These are phyloP conservation scores for Zoysia japonica DNA, from an alignment of 176 grass and related monocot genomes.

Conservation along the genomic window DNA sequence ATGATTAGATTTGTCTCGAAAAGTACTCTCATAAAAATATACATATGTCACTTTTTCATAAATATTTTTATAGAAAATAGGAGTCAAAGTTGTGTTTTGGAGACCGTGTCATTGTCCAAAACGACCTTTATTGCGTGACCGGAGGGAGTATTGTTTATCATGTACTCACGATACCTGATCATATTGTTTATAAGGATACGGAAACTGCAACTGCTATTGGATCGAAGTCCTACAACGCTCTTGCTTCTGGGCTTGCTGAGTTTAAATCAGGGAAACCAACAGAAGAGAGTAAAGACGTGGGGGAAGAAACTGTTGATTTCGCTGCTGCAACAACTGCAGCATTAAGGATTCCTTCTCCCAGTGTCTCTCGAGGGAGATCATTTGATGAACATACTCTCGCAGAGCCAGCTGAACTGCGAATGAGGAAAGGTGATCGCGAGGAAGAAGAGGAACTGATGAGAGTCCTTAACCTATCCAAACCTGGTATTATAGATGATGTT, in stretches of 20 bases:
- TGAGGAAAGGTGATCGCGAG: slow-evolving; percentile 66
- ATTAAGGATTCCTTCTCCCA: slow-evolving; percentile 81
- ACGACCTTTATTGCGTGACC: no score
- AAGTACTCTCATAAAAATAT: no score
- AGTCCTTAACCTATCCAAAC: slow-evolving; percentile 78
- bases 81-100: no score
- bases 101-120: no score
- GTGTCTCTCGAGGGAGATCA: slow-evolving; percentile 64
- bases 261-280: slow-evolving; percentile 60
- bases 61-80: no score
- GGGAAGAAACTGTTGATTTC: slow-evolving; percentile 89
- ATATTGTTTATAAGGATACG: slow-evolving; percentile 55
- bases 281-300: slow-evolving; percentile 51
- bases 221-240: slow-evolving; percentile 88
- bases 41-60: no score
- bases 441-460: slow-evolving; percentile 91
- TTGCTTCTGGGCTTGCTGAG: slow-evolving; percentile 77
- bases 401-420: slow-evolving; percentile 43
- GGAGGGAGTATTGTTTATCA: no score
- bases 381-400: slow-evolving; percentile 68
- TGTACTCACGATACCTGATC: no score
- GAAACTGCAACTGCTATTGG: slow-evolving; percentile 77
- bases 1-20: no score
- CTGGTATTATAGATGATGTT: slow-evolving; percentile 37
- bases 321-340: slow-evolving; percentile 83